Evolutionary conservation across 2,329 filamentous ascomycete species (phyloP).

Genomic region (Calonectria henricotiae): DNA sequence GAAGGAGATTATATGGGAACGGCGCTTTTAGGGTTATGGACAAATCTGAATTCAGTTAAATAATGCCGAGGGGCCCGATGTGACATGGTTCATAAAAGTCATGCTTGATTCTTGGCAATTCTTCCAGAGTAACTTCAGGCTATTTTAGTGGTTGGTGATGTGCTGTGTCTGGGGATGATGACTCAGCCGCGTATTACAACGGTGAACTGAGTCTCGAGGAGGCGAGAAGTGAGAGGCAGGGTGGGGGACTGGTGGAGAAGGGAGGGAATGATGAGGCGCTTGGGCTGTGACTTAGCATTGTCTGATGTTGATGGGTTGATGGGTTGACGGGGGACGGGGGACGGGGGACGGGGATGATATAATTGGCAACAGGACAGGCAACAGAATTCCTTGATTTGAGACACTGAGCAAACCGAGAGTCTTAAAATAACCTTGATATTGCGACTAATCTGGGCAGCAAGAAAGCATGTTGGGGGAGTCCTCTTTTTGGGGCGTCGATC

Average conservation of each 20-base stretch:
- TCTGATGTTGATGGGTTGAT: constrained; percentile 26
- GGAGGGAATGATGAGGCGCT: constrained; percentile 34
- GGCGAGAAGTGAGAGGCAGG: constrained; percentile 29
- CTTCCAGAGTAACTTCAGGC: not conserved
- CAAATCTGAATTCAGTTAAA: constrained; percentile 6
- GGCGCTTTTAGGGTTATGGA: constrained; percentile 25
- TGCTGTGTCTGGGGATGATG: constrained; percentile 10
- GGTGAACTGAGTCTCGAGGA: constrained; percentile 14
- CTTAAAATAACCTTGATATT: constrained; percentile 22
- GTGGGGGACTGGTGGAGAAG: constrained; percentile 34
- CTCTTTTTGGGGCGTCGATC: constrained; percentile 28
- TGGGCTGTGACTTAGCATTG: constrained; percentile 4
- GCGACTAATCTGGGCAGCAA: constrained; percentile 16
- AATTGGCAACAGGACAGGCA: constrained; percentile 12
- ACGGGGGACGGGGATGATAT: constrained; percentile 17
- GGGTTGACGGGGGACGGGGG: not conserved
- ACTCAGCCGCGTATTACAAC: constrained; percentile 11
- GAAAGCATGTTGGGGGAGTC: not conserved
- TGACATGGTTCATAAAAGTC: not conserved
- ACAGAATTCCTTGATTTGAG: constrained; percentile 5
- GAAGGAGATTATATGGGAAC: constrained; percentile 2
- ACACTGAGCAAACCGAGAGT: not conserved
- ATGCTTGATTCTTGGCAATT: constrained; percentile 1
- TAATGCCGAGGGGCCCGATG: constrained; percentile 1
- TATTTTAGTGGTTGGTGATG: not conserved